Evolutionary conservation across 192 early-diverging fungal genomes (phyloP).

Genomic region (Backusella westeae): DNA sequence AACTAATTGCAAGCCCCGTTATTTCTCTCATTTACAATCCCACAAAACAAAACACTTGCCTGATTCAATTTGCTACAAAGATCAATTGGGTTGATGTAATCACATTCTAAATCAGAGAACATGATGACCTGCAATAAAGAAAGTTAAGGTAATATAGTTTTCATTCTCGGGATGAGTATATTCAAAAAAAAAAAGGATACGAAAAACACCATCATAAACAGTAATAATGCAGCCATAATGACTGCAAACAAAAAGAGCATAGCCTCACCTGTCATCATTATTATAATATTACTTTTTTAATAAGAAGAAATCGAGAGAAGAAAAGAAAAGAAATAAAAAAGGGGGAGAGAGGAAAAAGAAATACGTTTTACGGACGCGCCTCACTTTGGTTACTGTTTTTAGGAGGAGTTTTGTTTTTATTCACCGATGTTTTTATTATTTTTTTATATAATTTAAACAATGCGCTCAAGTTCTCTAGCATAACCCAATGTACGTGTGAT

Average conservation of each 20-base stretch:
- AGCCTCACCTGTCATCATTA: constrained; percentile 58
- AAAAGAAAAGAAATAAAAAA: neutral
- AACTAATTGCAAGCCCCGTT: constrained; percentile 56
- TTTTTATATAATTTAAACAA: constrained; percentile 63
- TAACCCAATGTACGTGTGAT: constrained; percentile 86
- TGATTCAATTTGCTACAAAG: constrained; percentile 95
- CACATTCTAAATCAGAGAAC: constrained; percentile 80
- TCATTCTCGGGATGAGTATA: neutral
- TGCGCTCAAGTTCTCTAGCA: constrained; percentile 94
- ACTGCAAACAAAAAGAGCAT: constrained; percentile 90
- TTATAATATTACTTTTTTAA: neutral
- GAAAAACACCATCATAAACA: constrained; percentile 97
- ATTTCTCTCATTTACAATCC: neutral
- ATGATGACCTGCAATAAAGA: constrained; percentile 40
- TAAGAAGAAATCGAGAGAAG: neutral
- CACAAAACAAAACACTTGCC: constrained; percentile 42
- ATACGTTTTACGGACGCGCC: neutral
- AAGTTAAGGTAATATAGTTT: constrained; percentile 7
- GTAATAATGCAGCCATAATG: constrained; percentile 86
- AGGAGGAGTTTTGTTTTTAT: neutral
- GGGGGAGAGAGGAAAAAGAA: neutral
- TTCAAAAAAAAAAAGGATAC: constrained; percentile 48
- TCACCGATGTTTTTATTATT: neutral
- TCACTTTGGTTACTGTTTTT: neutral
- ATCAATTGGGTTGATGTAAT: constrained; percentile 99